These are phyloP conservation scores for Monilinia polystroma DNA, from an alignment of 2,329 filamentous ascomycete genomes.

Conservation along the genomic window DNA sequence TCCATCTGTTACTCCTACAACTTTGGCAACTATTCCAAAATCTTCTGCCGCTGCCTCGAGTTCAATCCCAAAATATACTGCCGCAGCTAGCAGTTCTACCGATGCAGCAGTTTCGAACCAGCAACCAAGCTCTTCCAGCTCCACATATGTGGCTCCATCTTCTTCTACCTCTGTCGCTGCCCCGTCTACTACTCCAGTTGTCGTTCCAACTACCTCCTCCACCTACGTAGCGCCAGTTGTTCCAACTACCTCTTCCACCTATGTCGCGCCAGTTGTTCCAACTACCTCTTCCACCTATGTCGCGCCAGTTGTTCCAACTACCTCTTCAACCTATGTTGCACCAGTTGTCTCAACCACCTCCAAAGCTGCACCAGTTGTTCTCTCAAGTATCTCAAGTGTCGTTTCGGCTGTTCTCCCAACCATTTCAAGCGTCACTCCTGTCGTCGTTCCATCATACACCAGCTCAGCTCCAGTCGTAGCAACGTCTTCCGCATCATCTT, in stretches of 20 bases:
- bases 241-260: conserved; percentile 4
- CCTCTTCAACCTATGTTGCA: conserved; percentile 25
- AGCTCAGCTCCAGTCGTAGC: conserved; percentile 23
- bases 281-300: conserved; percentile 15
- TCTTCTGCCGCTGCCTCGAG: conserved; percentile 31
- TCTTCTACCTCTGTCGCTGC: conserved; percentile 10
- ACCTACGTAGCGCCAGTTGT: conserved; percentile 1
- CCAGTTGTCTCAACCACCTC: conserved; percentile 29
- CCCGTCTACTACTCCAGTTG: conserved; percentile 12
- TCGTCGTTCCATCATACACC: conserved; percentile 25
- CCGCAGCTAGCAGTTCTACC: conserved; percentile 3
- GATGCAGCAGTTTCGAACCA: background rate
- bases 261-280: conserved; percentile 6
- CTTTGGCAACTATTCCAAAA: conserved; percentile 24
- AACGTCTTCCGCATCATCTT: conserved; percentile 25
- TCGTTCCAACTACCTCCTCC: conserved; percentile 24
- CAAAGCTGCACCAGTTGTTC: conserved; percentile 28
- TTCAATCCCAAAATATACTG: background rate
- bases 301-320: conserved; percentile 16
- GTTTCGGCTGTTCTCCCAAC: conserved; percentile 27
- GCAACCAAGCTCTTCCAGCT: background rate
- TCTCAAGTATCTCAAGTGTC: conserved; percentile 30
- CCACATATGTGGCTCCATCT: conserved; percentile 17
- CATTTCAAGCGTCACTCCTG: conserved; percentile 27
- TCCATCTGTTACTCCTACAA: conserved; percentile 21